Base-by-base conservation (phyloP, 2,329 filamentous ascomycete species). In the Xenoacremonium recifei region DNA sequence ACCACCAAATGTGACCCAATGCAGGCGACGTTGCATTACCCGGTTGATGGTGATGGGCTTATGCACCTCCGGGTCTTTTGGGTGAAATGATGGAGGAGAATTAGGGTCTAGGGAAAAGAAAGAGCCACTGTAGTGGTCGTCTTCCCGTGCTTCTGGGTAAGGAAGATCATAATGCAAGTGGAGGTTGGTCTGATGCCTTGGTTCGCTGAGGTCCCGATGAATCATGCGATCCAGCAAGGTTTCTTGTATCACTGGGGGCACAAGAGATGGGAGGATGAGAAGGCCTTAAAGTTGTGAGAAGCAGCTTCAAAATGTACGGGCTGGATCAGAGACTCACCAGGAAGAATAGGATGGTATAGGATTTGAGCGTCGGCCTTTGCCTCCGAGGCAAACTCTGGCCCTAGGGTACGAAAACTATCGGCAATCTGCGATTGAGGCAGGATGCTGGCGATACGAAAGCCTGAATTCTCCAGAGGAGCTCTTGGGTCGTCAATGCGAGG, bases 1-100 rank as follows among this genome's bases (percentile, higher is more conserved):
- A 0, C 90, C 92, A 37, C 93, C 93, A 3, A 99, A 78, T 0
- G 92, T 97, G 31, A 95, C 80, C 93, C 93, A 99, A 53, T 92
- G 89, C 18, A 97, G 77, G 48, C 88, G 91, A 49, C 84, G 86
- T 43, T 84, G 79, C 32, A 97, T 73, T 21, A 92, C 80, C 57
- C 84, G 83, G 36, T 78, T 72, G 39, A 87, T 72, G 3, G 79
- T 76, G 9, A 96, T 71, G 3, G 88, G 76, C 47, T 84, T 87
- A 66, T 96, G 91, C n/a, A 90, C 67, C 1, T 64, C 50, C 1
- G 86, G 73, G 55, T 95, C 82, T 40, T 87, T 86, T 6, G 92
- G 89, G 19, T 49, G 61, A 55, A 85, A 81, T 29, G 70, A 71
- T 48, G 80, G 79, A 0, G 76, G 73, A 10, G 70, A 66, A 21